Evolutionary conservation across 768 basidiomycete genomes (phyloP), one percentile per base, ranked within the genome.

Genomic region (Arthromyces matolae): DNA sequence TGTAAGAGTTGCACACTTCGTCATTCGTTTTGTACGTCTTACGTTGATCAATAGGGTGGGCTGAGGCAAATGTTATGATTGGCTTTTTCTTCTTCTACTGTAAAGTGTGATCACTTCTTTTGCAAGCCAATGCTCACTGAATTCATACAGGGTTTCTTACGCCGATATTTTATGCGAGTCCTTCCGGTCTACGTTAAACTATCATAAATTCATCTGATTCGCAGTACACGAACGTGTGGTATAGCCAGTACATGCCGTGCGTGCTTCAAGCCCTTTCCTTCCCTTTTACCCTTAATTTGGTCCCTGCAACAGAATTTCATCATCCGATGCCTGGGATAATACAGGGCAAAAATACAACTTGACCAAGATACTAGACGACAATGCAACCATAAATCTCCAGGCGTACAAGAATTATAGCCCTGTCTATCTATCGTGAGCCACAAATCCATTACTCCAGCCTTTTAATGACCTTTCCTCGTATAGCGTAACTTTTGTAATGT

Each of bases 21-120:
- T 32, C 32, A 19, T 39, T 18, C 20, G 19, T 51, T 13, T 51
- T 62, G 5, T 18, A 13, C 10, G 25, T 14, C 3, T 19, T 41
- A 5, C 18, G 56, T 43, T 32, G 5, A 46, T 42, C 36, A 48
- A 22, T 29, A 61, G 87, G 85, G 84, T 88, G 85, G 86, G 83
- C 84, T 3, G 79, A 84, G 59, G 85, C 81, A 4, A 88, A 88
- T 61, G 71, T 88, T 23, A 70, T 78, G 45, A 64, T 70, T 28
- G 79, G 83, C 8, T 81, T 88, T 56, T 64, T 83, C 35, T 63
- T 83, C 54, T 79, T 89, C 60, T 83, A 81, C 60, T 89, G 82
- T 79, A 47, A 60, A 71, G 60, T 23, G 38, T 12, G 20, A 9
- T 24, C 8, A 51, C 47, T 45, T 16, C 32, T 29, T 24, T 38